phyloP scores from a whole-genome alignment of 371 early-diverging fungal genomes.

The Gilbertella persicaria region DNA sequence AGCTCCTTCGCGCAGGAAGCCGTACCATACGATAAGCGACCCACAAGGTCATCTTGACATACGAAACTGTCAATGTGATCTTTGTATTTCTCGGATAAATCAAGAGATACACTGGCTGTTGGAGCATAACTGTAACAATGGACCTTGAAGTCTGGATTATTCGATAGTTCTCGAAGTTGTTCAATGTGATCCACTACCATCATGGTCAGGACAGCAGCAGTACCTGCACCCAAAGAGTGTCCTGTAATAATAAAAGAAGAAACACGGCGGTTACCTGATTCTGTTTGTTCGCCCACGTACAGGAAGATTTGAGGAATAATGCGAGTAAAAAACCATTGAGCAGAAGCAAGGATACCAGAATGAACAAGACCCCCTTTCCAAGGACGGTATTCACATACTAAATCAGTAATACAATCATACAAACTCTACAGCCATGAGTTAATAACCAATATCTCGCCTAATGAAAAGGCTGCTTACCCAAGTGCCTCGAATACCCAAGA shows the following conservation, averaged over 20 bases:
- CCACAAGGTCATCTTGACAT: slow-evolving; percentile 76
- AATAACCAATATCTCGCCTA: slow-evolving; percentile 48
- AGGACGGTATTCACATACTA: slow-evolving; percentile 80
- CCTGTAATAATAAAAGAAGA: slow-evolving; percentile 50
- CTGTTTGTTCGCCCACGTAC: slow-evolving; percentile 27
- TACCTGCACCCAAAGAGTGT: slow-evolving; percentile 81
- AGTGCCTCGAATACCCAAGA: slow-evolving; percentile 84
- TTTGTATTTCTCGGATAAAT: slow-evolving; percentile 64
- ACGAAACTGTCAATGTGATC: slow-evolving; percentile 77
- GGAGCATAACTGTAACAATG: slow-evolving; percentile 56
- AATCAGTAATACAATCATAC: slow-evolving; percentile 50
- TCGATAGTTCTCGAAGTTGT: slow-evolving; percentile 49
- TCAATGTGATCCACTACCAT: slow-evolving; percentile 73
- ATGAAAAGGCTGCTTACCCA: slow-evolving; percentile 55
- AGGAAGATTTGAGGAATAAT: slow-evolving; percentile 69
- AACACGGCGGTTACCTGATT: slow-evolving; percentile 10
- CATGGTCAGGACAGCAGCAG: slow-evolving; percentile 78
- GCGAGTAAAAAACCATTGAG: slow-evolving; percentile 73
- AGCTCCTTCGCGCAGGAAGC: slow-evolving; percentile 50
- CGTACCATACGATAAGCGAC: slow-evolving; percentile 77
- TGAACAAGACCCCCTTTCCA: slow-evolving; percentile 88
- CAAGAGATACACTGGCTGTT: slow-evolving; percentile 69
- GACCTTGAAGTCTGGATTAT: slow-evolving; percentile 45
- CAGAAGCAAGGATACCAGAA: slow-evolving; percentile 78
- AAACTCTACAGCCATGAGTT: slow-evolving; percentile 58